These are phyloP conservation scores for Dryas integrifolia DNA, from an alignment of 331 rosid genomes.

Conservation along the genomic window DNA sequence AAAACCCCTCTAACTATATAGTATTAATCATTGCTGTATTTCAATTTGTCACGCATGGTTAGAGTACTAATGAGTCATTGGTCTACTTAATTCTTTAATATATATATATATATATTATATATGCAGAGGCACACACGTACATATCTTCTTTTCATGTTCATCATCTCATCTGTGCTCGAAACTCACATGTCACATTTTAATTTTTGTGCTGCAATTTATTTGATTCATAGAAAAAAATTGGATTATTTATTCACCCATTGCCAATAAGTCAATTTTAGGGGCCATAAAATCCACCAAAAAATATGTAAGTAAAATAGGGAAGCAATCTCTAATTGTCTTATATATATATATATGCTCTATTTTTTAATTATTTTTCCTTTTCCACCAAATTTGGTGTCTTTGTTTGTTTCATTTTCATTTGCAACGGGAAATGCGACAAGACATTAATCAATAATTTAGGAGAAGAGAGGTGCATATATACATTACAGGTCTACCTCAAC, in stretches of 20 bases:
- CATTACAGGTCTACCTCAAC: slow-evolving; percentile 17
- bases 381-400: not conserved
- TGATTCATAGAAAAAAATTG: not conserved
- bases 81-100: not conserved
- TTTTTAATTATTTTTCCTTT: not conserved
- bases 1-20: not conserved
- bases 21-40: not conserved
- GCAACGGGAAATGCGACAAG: slow-evolving; percentile 16
- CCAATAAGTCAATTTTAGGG: not conserved
- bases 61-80: slow-evolving; percentile 13
- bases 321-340: not conserved
- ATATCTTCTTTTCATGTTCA: not conserved
- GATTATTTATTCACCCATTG: not conserved
- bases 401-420: slow-evolving; percentile 14
- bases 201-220: not conserved
- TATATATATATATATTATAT: too few species aligned
- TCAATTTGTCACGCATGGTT: slow-evolving; percentile 14
- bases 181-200: not conserved
- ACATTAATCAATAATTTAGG: slow-evolving; percentile 1
- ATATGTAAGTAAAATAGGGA: not conserved
- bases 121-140: too few species aligned
- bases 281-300: not conserved
- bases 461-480: not conserved
- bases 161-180: not conserved
- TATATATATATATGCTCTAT: not conserved